Evolutionary conservation across 768 basidiomycete species (phyloP).

Genomic region (Megacollybia marginata): DNA sequence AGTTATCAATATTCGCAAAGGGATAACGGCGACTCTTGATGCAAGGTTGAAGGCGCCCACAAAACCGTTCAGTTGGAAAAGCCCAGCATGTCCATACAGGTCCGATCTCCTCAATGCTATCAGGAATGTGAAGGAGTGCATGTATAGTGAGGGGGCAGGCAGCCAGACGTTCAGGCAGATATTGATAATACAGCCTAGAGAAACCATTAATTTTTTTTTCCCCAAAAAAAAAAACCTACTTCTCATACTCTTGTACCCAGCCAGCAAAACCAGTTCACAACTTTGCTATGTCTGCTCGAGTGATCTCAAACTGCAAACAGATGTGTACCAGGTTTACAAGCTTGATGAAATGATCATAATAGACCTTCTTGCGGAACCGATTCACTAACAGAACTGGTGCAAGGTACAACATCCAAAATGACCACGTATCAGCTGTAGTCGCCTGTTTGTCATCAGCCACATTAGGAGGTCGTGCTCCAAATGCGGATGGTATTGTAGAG

Average conservation of each 20-base stretch:
- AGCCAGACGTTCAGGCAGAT: conserved; percentile 4
- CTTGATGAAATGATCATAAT: conserved; percentile 23
- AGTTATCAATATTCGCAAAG: conserved; percentile 5
- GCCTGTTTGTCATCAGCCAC: conserved; percentile 8
- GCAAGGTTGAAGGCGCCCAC: conserved; percentile 6
- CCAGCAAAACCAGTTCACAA: conserved; percentile 12
- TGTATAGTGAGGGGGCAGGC: conserved; percentile 13
- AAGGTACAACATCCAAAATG: conserved; percentile 20
- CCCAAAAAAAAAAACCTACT: conserved; percentile 11
- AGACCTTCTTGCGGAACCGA: conserved; percentile 11
- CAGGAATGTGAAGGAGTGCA: conserved; percentile 14
- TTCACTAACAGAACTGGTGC: conserved; percentile 17
- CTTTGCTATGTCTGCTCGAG: conserved; percentile 6
- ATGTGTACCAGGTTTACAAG: conserved; percentile 17
- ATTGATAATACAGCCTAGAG: conserved; percentile 14
- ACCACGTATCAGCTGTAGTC: conserved; percentile 19
- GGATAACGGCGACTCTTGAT: conserved; percentile 11
- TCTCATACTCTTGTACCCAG: conserved; percentile 22
- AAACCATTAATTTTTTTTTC: too few species aligned
- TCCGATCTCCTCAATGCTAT: conserved; percentile 9
- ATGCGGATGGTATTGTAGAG: conserved; percentile 16
- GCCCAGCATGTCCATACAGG: conserved; percentile 18
- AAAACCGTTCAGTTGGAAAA: conserved; percentile 16
- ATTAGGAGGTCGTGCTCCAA: conserved; percentile 18
- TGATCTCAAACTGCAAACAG: conserved; percentile 20